Evolutionary conservation across 441 rosid genomes (phyloP), one percentile per base, ranked within the genome.

Genomic region (Cnidoscolus chayamansa): DNA sequence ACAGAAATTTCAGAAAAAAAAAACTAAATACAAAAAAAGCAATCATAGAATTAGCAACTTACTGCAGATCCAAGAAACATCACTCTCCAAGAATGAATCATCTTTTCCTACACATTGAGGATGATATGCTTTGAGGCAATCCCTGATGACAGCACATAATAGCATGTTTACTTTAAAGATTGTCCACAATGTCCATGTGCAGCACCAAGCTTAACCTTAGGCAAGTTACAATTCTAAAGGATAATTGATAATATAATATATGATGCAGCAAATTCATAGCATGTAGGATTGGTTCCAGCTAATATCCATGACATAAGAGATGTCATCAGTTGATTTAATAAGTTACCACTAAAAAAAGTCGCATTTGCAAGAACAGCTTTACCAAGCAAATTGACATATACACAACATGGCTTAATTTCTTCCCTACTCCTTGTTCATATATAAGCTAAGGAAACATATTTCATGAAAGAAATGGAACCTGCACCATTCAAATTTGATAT

Each of bases 41-140:
- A 35, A 31, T 43, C 10, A 11, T 47, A 48, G 9, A 61, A 63
- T 37, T 16, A 43, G 59, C 63, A 72, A 67, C 86, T 76, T 76
- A 86, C 87, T 65, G 75, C 86, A 86, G 59, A 10, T 75, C 83
- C 82, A 83, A 11, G 17, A 63, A 49, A 68, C 76, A 20, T 68
- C 77, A 56, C 74, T 66, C 67, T 73, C 69, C 78, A 78, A 58
- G 58, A 79, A 64, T 37, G 77, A 59, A 56, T 65, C 76, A 47
- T 74, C 75, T 70, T 76, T 70, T 54, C 60, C 77, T 10, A 80
- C 82, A 37, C 86, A 86, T 3, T 15, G 8, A 1, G 80, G 75
- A 77, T 84, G 90, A 77, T 81, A 83, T 77, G 67, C 84, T 76
- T 86, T 84, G 40, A 57, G 50, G 63, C 88, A 86, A 71, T 72